Evolutionary conservation across 441 rosid species (phyloP), one percentile per base, ranked within the genome.

Genomic region (Gossypium trilobum): DNA sequence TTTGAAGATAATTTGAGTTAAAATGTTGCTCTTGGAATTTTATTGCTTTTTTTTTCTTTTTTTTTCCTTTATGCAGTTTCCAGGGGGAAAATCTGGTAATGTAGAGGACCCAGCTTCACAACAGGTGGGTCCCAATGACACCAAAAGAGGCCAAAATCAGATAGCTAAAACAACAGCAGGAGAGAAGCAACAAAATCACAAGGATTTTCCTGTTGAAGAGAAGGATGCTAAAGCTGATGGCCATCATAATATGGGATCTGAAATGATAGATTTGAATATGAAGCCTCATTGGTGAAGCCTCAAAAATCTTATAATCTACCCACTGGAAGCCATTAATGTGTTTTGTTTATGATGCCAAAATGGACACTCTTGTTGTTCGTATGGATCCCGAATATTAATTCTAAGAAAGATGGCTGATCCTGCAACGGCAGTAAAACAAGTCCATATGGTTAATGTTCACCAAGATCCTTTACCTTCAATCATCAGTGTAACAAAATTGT

Each of bases 191-290:
- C 78, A 74, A 55, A 78, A 80, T 78, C 85, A 81, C 73, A 73
- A 60, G 59, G 77, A 31, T 25, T 72, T 85, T 31, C 75, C 82
- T 23, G 72, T 65, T 75, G 73, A 67, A 7, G 60, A 59, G 70
- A 60, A 73, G 44, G 82, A 80, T 46, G 54, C 75, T 78, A 82
- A 83, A 73, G 81, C 4, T 29, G 33, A 29, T 29, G 33, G 33
- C 33, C 33, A 75, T 50, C 78, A 51, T 23, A 74, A 72, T 71
- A 76, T 57, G 74, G 86, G 76, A 19, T 75, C 79, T 16, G 75
- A 80, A 63, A 78, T 83, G 90, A 86, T 91, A 6, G 93, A 91
- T 82, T 83, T 91, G 83, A 91, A 91, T 68, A 83, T 83, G 80
- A 85, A 85, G 78, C 93, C 95, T 60, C 78, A 79, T 16, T 23